These are phyloP conservation scores for Lachnum nothofagi DNA, from an alignment of 2,329 filamentous ascomycete species.

Conservation along the genomic window DNA sequence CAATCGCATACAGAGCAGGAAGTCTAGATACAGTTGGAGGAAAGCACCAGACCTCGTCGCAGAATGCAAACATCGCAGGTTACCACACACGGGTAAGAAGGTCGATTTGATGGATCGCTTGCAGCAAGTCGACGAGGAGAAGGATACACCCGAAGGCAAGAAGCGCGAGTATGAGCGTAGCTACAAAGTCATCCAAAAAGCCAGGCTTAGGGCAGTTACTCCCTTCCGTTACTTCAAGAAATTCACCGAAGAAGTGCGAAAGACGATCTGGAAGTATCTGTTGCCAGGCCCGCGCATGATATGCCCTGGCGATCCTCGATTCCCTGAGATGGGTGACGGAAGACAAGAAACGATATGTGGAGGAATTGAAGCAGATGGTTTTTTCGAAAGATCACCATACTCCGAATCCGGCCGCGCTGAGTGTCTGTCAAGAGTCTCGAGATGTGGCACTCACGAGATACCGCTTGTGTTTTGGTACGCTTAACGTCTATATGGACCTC, in stretches of 20 bases:
- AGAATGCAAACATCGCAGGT: too few relatives aligned
- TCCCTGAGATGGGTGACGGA: neutral
- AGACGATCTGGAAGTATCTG: conserved; percentile 29
- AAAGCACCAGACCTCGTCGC: too few relatives aligned
- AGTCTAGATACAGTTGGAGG: too few relatives aligned
- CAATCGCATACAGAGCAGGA: too few relatives aligned
- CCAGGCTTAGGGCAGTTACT: neutral
- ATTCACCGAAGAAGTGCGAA: conserved; percentile 38
- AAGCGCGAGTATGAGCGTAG: neutral
- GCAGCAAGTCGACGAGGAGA: too few relatives aligned
- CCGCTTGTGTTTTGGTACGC: neutral
- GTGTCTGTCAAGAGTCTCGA: neutral
- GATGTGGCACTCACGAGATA: neutral
- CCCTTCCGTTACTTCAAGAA: conserved; percentile 20
- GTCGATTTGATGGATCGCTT: too few relatives aligned
- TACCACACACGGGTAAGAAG: too few relatives aligned
- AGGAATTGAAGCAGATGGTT: neutral
- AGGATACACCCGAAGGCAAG: neutral
- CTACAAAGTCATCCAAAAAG: neutral
- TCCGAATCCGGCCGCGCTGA: neutral
- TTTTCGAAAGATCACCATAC: neutral
- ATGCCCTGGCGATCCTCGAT: neutral
- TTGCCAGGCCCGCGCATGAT: neutral
- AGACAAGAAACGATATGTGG: neutral
- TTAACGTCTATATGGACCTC: conserved; percentile 1